Percentiles rank a stretch among this genome's conserved stretches.
phyloP scores from a whole-genome alignment of 768 basidiomycete species.

The Gymnopilus dilepis region DNA sequence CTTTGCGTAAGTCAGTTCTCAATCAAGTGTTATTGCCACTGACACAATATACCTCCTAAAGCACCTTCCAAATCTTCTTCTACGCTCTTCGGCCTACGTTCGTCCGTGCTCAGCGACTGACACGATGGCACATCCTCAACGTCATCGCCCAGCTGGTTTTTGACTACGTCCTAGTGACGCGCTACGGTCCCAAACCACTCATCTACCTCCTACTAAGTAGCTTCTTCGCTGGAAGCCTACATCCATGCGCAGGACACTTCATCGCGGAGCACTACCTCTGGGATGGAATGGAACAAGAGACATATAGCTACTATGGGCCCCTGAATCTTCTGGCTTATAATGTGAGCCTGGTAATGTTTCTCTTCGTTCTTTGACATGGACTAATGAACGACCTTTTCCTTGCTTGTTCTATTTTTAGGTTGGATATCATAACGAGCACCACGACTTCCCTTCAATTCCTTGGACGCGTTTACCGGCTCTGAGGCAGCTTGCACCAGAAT shows the following conservation, averaged over 20 bases:
- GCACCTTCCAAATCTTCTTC: constrained; percentile 97
- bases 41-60: constrained; percentile 32
- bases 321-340: constrained; percentile 94
- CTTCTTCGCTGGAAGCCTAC: constrained; percentile 96
- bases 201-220: constrained; percentile 87
- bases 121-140: constrained; percentile 87
- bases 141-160: constrained; percentile 70
- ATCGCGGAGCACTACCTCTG: constrained; percentile 97
- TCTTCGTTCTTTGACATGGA: not conserved
- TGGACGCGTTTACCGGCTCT: constrained; percentile 94
- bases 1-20: constrained; percentile 74
- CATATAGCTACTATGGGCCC: constrained; percentile 95
- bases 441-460: constrained; percentile 95
- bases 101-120: constrained; percentile 81
- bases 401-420: constrained; percentile 55
- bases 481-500: constrained; percentile 85
- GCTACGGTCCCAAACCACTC: constrained; percentile 52
- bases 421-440: constrained; percentile 99
- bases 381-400: constrained; percentile 1
- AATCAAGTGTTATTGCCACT: constrained; percentile 26
- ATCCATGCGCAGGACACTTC: constrained; percentile 96
- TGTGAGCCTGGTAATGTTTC: constrained; percentile 48
- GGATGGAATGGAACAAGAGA: constrained; percentile 93
- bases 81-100: constrained; percentile 96
- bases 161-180: constrained; percentile 66